These are phyloP conservation scores for Carex myosuroides DNA, from an alignment of 176 grass and related monocot genomes.

Conservation along the genomic window DNA sequence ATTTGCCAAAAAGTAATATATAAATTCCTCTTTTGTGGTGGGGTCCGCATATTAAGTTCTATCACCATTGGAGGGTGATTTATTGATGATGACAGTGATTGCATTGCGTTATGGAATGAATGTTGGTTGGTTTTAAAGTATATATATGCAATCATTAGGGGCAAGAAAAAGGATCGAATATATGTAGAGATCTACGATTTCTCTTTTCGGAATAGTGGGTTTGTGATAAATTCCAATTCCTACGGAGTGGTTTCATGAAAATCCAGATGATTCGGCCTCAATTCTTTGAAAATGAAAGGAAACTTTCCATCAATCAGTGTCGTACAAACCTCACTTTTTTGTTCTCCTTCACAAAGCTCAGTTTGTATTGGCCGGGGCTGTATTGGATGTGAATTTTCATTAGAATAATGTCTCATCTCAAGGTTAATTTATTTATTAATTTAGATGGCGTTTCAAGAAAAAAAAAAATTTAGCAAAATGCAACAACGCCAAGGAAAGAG, in stretches of 20 bases:
- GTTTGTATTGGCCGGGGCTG: not conserved
- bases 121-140: not conserved
- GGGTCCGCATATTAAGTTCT: no score
- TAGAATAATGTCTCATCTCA: not conserved
- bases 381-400: not conserved
- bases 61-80: not conserved
- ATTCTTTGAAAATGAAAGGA: not conserved
- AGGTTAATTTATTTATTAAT: not conserved
- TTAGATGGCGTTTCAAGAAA: not conserved
- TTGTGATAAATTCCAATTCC: conserved; percentile 1
- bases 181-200: not conserved
- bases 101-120: not conserved
- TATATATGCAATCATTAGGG: not conserved
- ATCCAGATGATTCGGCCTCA: not conserved
- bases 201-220: conserved; percentile 5
- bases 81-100: conserved; percentile 1
- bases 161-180: not conserved
- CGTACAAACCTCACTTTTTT: not conserved
- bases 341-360: not conserved
- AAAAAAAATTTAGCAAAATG: not conserved
- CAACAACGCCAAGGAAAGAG: not conserved
- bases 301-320: not conserved
- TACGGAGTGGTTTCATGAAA: not conserved
- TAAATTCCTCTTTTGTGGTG: no score
- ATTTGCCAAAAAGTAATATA: no score